Base-by-base conservation (phyloP, 495 filamentous ascomycete genomes). In the Jackrogersella minutella region DNA sequence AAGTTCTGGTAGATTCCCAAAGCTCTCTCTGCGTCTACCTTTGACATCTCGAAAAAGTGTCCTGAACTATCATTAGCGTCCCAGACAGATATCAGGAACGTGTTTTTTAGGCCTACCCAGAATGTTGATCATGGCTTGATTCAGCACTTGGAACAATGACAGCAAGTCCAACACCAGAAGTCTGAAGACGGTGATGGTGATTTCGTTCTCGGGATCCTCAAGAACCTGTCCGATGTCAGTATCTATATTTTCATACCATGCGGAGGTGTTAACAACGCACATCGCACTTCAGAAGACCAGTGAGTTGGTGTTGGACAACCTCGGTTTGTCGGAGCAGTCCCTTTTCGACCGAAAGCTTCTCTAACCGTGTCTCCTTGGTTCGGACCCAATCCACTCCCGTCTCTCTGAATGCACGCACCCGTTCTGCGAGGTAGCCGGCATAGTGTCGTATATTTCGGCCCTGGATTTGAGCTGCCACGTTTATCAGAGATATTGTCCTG, bases 41-140 rank as follows among this genome's bases (percentile, higher is more conserved):
- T 90, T 52, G 96, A 97, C 92, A 99, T 94, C 78, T 99, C 95
- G 68, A 99, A 98, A 74, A 96, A 99, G 73, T 96, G 93, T 66
- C 96, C 93, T 97, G 56, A 21, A 41, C n/a, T 6, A 16, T 21
- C 8, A 41, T 76, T 30, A 76, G 72, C 53, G 39, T 57, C 9
- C 8, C 5, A 5, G 1, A 37, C 5, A 3, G 1, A 10, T 49
- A 69, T 41, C 43, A 24, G 10, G 7, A 22, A 9, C n/a, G 5
- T 59, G 19, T 55, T 14, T 36, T 26, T 17, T 2, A 7, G 58
- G 58, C 85, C 67, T 84, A 95, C 95, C 92, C 53, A 99, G 84
- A 60, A 99, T 91, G 77, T 96, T 99, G 79, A 99, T 98, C 67
- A 96, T 94, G 19, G 90, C 95, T 78, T 98, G 93, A 68, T 99